Evolutionary conservation across 176 grass and related monocot species (phyloP), one percentile per base, ranked within the genome.

Genomic region (Raddia distichophylla): DNA sequence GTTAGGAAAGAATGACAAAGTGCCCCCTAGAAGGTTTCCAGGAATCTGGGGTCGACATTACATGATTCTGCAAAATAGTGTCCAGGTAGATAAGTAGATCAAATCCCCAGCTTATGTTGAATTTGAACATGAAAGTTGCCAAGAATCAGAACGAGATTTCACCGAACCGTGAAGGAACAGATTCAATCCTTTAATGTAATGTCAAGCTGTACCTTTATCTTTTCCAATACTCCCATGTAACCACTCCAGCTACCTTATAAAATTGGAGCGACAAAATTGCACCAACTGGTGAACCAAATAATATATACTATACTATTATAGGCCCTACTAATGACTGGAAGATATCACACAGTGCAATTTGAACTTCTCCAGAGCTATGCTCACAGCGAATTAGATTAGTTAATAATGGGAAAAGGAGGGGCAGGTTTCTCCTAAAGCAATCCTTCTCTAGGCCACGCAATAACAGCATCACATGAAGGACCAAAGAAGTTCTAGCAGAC

Each of bases 261-360:
- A 62, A 73, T 56, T 75, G 70, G 54, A 44, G 32, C 40, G 14
- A 79, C 60, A 85, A 91, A 88, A 86, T 83, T 85, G 68, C 80
- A 87, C 72, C 72, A 81, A 64, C 58, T 72, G 51, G 2, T 78
- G 74, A 90, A 68, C 42, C 42, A 47, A 74, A 63, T 46, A 58
- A 74, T 84, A 87, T 79, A 71, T 74, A 61, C 80, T 88, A 91
- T 60, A 51, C 71, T 69, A 98, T 74, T 79, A 90, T 87, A 5
- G 95, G 93, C 32, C 95, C 95, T 87, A 98, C 88, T 11, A 85
- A 91, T 76, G 87, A 93, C 69, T 82, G 84, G 80, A 98, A 98
- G 84, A 99, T 91, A 54, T 90, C 89, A 82, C 75, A 91, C 76
- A 99, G 87, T 40, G 85, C 89, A 69, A 76, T 50, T 71, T 91